A percentile compares a stretch with the other conserved stretches of the same genome.
phyloP scores from a whole-genome alignment of 73 alveolate species.

The Paramecium pentaurelia region DNA sequence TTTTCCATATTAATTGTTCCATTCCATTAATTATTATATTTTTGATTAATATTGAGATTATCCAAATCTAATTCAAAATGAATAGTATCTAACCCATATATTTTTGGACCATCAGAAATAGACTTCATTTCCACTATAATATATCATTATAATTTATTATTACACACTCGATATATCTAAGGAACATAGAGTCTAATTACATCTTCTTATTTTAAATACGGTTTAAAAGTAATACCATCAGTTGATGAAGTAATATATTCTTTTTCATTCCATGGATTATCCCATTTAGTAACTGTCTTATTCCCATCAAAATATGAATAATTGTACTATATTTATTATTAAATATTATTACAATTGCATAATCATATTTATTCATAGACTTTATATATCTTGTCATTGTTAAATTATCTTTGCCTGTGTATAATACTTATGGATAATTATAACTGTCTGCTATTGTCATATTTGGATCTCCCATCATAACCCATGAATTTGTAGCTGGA shows the following conservation, averaged over 20 bases:
- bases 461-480: slow-evolving; percentile 37
- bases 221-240: slow-evolving; percentile 31
- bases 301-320: slow-evolving; percentile 40
- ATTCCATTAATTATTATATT: neutral
- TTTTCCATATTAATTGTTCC: slow-evolving; percentile 19
- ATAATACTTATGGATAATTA: neutral
- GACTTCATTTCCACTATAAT: neutral
- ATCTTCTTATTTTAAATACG: neutral
- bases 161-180: neutral
- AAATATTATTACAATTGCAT: neutral
- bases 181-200: neutral
- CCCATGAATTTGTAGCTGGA: slow-evolving; percentile 18
- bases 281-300: neutral
- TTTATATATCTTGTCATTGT: neutral
- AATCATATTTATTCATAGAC: neutral
- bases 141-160: neutral
- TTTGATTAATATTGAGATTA: neutral
- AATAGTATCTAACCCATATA: neutral
- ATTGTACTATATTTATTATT: neutral
- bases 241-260: neutral
- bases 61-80: neutral
- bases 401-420: neutral
- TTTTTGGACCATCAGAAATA: neutral
- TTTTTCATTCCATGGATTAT: slow-evolving; percentile 24
- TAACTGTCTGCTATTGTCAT: neutral